Base-by-base conservation (phyloP, 257 asterid species). In the Solanum commersonii region DNA sequence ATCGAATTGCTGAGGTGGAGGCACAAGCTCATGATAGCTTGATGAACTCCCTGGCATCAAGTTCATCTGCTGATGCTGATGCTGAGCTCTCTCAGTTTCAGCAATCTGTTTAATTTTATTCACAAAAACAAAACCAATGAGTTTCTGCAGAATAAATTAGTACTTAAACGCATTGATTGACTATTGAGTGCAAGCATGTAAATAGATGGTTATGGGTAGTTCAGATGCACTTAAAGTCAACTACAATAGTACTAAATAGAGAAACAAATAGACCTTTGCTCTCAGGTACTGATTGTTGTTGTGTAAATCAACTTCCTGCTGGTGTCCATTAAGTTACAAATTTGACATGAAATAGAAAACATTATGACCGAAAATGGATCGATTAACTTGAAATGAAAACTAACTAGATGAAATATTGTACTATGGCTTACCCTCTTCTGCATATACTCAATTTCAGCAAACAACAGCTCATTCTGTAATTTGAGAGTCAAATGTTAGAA, bases 371-470 rank as follows among this genome's bases (percentile, higher is more conserved):
- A 44, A 79, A 79, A 79, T 10, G 0, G 20, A 78, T 10, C 4
- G 65, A 44, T 25, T 25, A 44, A 77, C n/a, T 59, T 65, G 15
- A 35, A 71, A 67, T 5, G 42, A 14, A 23, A 18, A 67, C 3
- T n/a, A 31, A 46, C 4, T 34, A 33, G 25, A 25, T 20, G 34
- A 35, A 15, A 27, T 37, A 72, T 14, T 14, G 40, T 20, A 42
- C 35, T 34, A 78, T 56, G 71, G 42, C 95, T 92, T 92, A 97
- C 99, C 98, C 98, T 95, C 88, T 95, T 95, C 77, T 95, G 98
- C 98, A 97, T 93, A 93, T 90, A 93, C 60, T 97, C 98, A 84
- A 97, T 95, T 90, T 97, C 99, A 18, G 99, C 97, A 88, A 92
- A 93, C 79, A 97, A 91, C 93, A 97, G 88, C 91, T 97, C 99